phyloP scores from a whole-genome alignment of 306 rosid genomes.

The Luffa aegyptiaca region DNA sequence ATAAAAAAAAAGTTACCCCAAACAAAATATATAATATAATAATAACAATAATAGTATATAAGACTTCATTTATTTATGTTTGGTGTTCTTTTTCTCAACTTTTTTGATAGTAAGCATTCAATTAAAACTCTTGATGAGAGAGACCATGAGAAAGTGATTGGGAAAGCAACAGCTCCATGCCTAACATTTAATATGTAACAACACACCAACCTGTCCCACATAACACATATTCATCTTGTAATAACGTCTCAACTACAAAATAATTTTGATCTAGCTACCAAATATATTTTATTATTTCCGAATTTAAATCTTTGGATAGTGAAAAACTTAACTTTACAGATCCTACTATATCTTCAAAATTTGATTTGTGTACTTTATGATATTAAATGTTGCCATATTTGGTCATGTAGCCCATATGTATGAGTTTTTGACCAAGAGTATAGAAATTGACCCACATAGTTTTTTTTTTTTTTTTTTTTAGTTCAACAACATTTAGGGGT shows the following conservation, averaged over 20 bases:
- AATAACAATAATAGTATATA: neutral
- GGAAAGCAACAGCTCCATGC: slow-evolving; percentile 1
- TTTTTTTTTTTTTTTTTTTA: no score
- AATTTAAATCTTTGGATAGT: no score
- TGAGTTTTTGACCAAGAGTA: no score
- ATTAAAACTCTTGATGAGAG: neutral
- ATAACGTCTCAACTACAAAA: neutral
- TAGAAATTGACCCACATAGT: no score
- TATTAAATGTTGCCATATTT: neutral
- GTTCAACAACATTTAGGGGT: no score
- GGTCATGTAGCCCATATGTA: no score
- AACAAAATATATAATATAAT: neutral
- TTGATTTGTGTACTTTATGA: neutral
- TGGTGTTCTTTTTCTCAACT: neutral
- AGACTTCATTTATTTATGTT: neutral
- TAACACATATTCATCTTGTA: neutral
- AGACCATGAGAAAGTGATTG: neutral
- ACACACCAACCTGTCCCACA: neutral
- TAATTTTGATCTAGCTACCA: no score
- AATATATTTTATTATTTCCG: no score
- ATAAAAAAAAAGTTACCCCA: neutral
- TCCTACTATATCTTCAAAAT: neutral
- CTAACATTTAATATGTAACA: neutral
- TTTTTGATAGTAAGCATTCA: neutral
- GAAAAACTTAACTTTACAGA: no score